Conservation (phyloP, 164 flowering plant species). For the Piper longum region DNA sequence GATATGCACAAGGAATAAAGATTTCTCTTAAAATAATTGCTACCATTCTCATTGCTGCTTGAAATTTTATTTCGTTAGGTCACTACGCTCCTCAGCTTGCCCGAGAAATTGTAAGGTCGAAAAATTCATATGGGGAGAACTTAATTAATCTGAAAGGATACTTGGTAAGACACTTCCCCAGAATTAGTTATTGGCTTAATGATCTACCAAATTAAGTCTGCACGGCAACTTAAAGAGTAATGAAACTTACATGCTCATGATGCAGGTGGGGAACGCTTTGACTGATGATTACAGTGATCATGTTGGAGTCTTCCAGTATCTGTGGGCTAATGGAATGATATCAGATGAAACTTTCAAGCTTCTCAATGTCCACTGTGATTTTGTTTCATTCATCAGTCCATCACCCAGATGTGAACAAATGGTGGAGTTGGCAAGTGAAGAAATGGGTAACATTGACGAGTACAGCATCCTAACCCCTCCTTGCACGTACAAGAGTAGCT, state of each 20-base stretch:
- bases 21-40: too few relatives aligned
- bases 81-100: constrained; percentile 97
- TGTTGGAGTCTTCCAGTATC: constrained; percentile 63
- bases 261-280: constrained; percentile 93
- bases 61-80: constrained; percentile 28
- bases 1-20: background rate
- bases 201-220: background rate
- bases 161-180: constrained; percentile 35
- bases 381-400: constrained; percentile 45
- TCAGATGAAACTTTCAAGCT: constrained; percentile 66
- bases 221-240: background rate
- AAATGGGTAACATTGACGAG: constrained; percentile 72
- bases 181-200: background rate
- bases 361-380: constrained; percentile 47
- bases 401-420: constrained; percentile 41
- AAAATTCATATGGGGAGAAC: constrained; percentile 16
- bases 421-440: constrained; percentile 41
- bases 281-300: constrained; percentile 72
- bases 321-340: constrained; percentile 85
- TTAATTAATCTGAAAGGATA: constrained; percentile 71
- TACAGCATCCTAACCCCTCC: constrained; percentile 73
- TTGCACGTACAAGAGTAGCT: constrained; percentile 41
- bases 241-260: background rate
- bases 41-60: background rate
- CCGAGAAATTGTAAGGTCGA: constrained; percentile 56